Evolutionary conservation across 192 early-diverging fungal genomes (phyloP), one percentile per base, ranked within the genome.

Genomic region (Umbelopsis isabellina): DNA sequence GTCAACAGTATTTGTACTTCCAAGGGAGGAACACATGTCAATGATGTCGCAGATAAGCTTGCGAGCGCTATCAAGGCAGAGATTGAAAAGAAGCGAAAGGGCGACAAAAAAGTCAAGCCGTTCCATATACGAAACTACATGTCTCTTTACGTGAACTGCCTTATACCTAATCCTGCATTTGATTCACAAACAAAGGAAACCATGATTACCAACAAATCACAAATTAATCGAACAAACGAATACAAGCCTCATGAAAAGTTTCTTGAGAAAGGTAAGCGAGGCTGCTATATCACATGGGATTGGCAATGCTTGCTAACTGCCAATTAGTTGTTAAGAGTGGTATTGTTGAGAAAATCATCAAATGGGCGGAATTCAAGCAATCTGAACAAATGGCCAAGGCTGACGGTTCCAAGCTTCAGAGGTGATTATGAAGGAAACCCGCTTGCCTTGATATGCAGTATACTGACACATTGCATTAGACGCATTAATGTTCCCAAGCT

Each of bases 121-220:
- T 85, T 86, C 77, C 90, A 94, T 78, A 90, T 93, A 75, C 95
- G 95, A 74, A 92, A 83, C 52, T 94, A 99, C 72, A 85, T 99
- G 78, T 93, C 90, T 85, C 68, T 99, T 13, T 99, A 96, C 86
- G 85, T 99, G 74, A 99, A 99, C 80, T 91, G 89, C 76, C 70
- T 90, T 66, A 97, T 99, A 64, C 94, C 91, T 68, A 99, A 98
- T 71, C 94, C 96, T 9, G 80, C 92, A 11, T 99, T 99, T 79
- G 94, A 98, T 79, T 97, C 95, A 35, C 97, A 99, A 80, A 99
- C 95, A 23, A 98, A 99, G 77, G 96, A 97, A 72, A 95, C 84
- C 67, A 85, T 99, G 89, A 99, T 95, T 16, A 79, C 96, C 58
- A 84, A 89, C 46, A 45, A 71, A 22, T 84, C 87, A 0, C 74